Percentiles rank a stretch among this genome's conserved stretches.
phyloP scores from a whole-genome alignment of 805 yeast genomes.

The Lipomyces lipofer region DNA sequence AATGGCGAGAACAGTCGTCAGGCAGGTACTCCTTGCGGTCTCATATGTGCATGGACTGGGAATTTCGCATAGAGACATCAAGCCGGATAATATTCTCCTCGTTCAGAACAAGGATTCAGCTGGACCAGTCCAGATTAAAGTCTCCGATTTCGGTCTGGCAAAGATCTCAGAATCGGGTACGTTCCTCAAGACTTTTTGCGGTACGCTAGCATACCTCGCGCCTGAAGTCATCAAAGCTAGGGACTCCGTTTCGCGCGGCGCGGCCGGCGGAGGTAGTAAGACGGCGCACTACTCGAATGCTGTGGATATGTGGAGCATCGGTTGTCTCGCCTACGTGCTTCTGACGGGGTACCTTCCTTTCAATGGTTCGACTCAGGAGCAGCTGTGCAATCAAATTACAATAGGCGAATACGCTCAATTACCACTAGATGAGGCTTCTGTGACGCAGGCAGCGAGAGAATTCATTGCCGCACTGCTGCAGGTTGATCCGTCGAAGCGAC shows the following conservation, averaged over 20 bases:
- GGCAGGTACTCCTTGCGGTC: conserved; percentile 81
- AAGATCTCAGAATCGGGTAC: conserved; percentile 82
- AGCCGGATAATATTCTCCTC: conserved; percentile 92
- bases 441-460: conserved; percentile 68
- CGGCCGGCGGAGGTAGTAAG: conserved; percentile 32
- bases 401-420: conserved; percentile 74
- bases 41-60: conserved; percentile 85
- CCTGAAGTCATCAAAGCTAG: conserved; percentile 75
- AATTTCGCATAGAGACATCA: conserved; percentile 92
- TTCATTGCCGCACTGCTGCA: conserved; percentile 71
- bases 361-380: conserved; percentile 88
- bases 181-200: conserved; percentile 94
- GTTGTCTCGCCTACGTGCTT: conserved; percentile 89
- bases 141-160: conserved; percentile 95
- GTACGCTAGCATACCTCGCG: conserved; percentile 94
- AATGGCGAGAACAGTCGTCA: conserved; percentile 81
- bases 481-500: conserved; percentile 71
- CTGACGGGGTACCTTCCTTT: conserved; percentile 93
- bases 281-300: conserved; percentile 65
- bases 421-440: conserved; percentile 58
- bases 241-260: conserved; percentile 28
- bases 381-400: conserved; percentile 72
- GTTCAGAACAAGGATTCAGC: conserved; percentile 76
- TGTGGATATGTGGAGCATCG: conserved; percentile 98
- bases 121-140: conserved; percentile 66